Percentiles rank a stretch among this genome's conserved stretches.
These are phyloP conservation scores for Fusarium domesticum DNA, from an alignment of 2,329 filamentous ascomycete species.

Conservation along the genomic window DNA sequence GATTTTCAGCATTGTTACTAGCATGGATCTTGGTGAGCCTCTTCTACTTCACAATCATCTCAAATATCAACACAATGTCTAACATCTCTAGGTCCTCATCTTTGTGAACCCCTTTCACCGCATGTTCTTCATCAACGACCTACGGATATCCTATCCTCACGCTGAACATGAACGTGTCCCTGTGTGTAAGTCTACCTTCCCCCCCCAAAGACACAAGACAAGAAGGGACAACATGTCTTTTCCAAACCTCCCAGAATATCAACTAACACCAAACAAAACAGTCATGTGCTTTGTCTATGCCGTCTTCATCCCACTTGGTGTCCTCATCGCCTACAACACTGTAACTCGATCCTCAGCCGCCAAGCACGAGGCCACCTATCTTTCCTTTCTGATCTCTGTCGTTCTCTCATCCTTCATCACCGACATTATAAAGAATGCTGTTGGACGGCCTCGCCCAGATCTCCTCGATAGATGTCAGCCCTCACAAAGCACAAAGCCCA, in stretches of 20 bases:
- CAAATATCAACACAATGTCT: conserved; percentile 2
- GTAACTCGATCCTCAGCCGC: conserved; percentile 62
- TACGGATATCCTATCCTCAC: conserved; percentile 81
- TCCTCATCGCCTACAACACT: conserved; percentile 65
- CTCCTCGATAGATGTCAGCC: conserved; percentile 77
- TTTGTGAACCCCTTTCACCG: conserved; percentile 81
- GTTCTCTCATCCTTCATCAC: conserved; percentile 80
- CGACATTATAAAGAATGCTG: conserved; percentile 85
- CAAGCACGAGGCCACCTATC: conserved; percentile 80
- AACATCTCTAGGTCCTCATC: conserved; percentile 26
- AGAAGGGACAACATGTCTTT: neutral
- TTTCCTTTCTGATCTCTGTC: conserved; percentile 75
- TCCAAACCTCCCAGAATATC: neutral
- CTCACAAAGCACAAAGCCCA: conserved; percentile 42
- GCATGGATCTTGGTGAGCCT: conserved; percentile 60
- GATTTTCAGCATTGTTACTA: conserved; percentile 66
- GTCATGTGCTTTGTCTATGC: conserved; percentile 78
- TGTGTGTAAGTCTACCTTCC: conserved; percentile 53
- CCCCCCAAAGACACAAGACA: neutral
- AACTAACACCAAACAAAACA: conserved; percentile 36
- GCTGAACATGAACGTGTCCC: conserved; percentile 80
- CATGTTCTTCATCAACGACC: conserved; percentile 87
- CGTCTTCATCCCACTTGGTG: conserved; percentile 64
- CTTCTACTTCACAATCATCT: conserved; percentile 1
- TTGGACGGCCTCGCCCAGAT: conserved; percentile 68